Base-by-base conservation (phyloP, 2,329 filamentous ascomycete species). In the Ceratocystis papillata region DNA sequence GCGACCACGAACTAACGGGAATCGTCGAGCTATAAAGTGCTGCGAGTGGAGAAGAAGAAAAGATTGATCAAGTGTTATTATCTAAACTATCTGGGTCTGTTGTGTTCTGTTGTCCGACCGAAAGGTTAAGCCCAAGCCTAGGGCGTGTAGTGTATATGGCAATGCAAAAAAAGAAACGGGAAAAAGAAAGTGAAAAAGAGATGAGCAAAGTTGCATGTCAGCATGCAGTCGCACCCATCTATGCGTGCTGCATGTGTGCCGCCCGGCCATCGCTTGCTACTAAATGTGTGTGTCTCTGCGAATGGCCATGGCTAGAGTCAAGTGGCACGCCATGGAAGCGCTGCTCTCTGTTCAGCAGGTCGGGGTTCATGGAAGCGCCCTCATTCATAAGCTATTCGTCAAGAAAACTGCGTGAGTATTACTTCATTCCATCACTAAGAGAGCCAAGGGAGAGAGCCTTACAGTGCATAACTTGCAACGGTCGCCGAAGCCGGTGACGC, bases 401-500 rank as follows among this genome's bases (percentile, higher is more conserved):
- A 22, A 62, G n/a, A 62, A 37, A 62, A 41, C 30, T 20, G 30
- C 33, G 41, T 41, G 37, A 41, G 37, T 41, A 41, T 41, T 41
- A 15, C 37, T 41, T 41, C 1, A 41, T 41, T 15, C 37, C 37
- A 41, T 41, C 37, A 15, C 33, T n/a, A 22, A 8, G 22, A 28
- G 15, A 25, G 17, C 5, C 6, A 28, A 12, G 12, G 2, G 22
- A 8, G 45, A 53, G 4, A 12, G 22, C 60, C 70, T 65, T 70
- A 73, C 72, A 55, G 70, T 68, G 68, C 73, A 74, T 22, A 72
- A 68, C 60, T 70, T 70, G 69, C 72, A 74, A 57, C 70, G 68
- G 17, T 73, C 72, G 41, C 73, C 73, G 45, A 74, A 74, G 25
- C 69, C 71, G 15, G 69, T 67, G 46, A 73, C 72, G 12, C 69